Base-by-base conservation (phyloP, 1,139 yeast genomes). In the Yamadazyma blattariae region DNA sequence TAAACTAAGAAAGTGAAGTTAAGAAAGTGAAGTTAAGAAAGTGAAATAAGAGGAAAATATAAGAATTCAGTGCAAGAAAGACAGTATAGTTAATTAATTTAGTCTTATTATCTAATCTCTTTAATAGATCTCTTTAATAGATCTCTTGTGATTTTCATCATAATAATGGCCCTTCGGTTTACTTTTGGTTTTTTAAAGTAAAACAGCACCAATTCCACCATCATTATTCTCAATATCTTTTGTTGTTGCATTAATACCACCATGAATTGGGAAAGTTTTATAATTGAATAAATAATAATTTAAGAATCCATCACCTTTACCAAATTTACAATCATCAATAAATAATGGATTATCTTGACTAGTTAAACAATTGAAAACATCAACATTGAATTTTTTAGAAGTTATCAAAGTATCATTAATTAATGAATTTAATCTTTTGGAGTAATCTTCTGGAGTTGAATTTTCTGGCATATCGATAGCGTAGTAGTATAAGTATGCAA, bases 211-310 rank as follows among this genome's bases (percentile, higher is more conserved):
- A 25, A 90, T 76, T 17, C 94, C 95, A 59, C 96, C 88, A 33
- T 84, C 73, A 27, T 63, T 64, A 22, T 66, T 74, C 25, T 62
- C 63, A 33, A 75, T 68, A 30, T 73, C 75, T 40, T 79, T 77
- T 4, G 72, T 61, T 23, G 65, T 59, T 2, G 58, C 53, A 43
- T 79, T 79, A 28, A 88, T 64, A 6, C 97, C 98, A 21, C 97
- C 96, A 39, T 70, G 66, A 35, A 92, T 75, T 3, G 89, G 90
- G 64, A 78, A 79, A 6, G 94, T 82, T 54, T 73, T 81, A 67
- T 90, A 92, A 59, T 92, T 92, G 73, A 92, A 94, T 51, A 94
- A 66, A 56, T 92, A 92, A 58, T 84, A 94, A 61, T 92, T 86
- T 54, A 92, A 73, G 56, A 77, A 77, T 1, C 98, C 99, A 57